phyloP scores from a whole-genome alignment of 345 rosid species.

The Hevea brasiliensis region DNA sequence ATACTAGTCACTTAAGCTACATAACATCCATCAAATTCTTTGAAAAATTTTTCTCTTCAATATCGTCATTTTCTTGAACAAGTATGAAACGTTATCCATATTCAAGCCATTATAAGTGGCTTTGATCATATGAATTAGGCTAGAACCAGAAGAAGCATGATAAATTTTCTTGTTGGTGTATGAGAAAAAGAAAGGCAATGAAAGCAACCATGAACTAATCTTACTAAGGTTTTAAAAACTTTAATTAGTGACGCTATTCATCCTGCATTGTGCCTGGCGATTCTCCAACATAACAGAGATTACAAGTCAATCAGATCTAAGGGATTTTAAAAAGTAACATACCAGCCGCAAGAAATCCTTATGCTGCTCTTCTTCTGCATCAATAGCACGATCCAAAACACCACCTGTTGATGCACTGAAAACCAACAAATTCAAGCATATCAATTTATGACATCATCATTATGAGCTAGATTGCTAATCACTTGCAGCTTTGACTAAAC shows the following conservation, averaged over 20 bases:
- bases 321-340: slow-evolving; percentile 11
- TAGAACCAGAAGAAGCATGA: too few relatives aligned
- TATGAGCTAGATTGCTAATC: not conserved
- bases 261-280: not conserved
- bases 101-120: too few relatives aligned
- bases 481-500: slow-evolving; percentile 15
- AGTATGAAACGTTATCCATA: not conserved
- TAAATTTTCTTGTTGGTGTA: not conserved
- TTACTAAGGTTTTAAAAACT: not conserved
- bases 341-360: slow-evolving; percentile 73
- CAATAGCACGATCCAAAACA: slow-evolving; percentile 65
- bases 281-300: not conserved
- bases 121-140: too few relatives aligned
- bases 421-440: slow-evolving; percentile 19
- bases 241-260: slow-evolving; percentile 1
- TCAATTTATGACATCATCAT: slow-evolving; percentile 6
- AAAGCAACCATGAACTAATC: not conserved
- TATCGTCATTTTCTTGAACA: not conserved
- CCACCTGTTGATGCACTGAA: slow-evolving; percentile 63
- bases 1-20: not conserved
- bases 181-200: not conserved
- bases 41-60: not conserved
- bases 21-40: not conserved
- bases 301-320: not conserved
- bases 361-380: slow-evolving; percentile 68